A percentile compares a stretch with the other conserved stretches of the same genome.
Conservation (phyloP, 2,329 filamentous ascomycete species). For the Botrytis byssoidea region DNA sequence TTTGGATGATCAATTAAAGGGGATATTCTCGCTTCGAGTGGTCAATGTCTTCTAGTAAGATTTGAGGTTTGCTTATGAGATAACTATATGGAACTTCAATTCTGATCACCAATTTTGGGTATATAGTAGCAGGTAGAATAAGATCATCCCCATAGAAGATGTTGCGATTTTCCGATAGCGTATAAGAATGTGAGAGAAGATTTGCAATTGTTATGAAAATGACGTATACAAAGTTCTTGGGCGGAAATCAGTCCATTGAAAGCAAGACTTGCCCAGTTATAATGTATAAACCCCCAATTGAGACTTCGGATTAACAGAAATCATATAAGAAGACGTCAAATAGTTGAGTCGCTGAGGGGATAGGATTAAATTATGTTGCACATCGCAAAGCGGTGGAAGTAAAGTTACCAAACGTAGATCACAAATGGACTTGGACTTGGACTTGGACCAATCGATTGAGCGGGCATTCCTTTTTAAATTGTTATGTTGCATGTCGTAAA, state of each 20-base stretch:
- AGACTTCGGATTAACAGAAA: background rate
- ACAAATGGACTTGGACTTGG: background rate
- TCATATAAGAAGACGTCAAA: too few relatives aligned
- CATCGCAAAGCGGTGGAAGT: background rate
- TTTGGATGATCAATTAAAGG: background rate
- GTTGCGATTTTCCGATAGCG: fast-evolving
- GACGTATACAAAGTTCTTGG: fast-evolving
- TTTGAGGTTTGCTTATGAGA: background rate
- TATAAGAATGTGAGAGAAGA: background rate
- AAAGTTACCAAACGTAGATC: background rate
- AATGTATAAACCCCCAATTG: fast-evolving
- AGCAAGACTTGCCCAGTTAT: background rate
- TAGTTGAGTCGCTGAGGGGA: too few relatives aligned
- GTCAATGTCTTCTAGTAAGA: background rate
- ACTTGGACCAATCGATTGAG: background rate
- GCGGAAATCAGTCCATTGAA: background rate
- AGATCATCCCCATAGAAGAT: too few relatives aligned
- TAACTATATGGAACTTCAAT: background rate
- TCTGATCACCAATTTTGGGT: background rate
- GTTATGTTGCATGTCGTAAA: background rate
- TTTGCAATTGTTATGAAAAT: too few relatives aligned
- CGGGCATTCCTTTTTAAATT: background rate
- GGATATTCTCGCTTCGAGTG: background rate
- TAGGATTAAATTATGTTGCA: background rate
- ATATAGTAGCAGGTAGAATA: background rate